Evolutionary conservation across 805 yeast species (phyloP), one percentile per base, ranked within the genome.

Genomic region (Starmerella apis): DNA sequence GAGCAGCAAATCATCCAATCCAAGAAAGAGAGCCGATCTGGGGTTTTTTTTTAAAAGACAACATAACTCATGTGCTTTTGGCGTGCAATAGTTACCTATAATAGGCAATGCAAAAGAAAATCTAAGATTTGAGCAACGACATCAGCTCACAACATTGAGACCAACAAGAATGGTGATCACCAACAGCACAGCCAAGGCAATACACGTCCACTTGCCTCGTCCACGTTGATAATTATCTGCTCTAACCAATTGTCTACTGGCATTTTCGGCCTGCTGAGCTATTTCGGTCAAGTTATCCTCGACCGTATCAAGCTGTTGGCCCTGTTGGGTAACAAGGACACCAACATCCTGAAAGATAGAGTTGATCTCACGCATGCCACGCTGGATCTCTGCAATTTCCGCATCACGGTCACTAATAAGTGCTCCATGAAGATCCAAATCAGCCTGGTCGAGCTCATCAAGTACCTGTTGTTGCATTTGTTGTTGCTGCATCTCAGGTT

Each of bases 341-440:
- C 87, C 86, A 50, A 88, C 65, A 59, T 87, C 95, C 56, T 79
- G 79, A 64, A 86, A 87, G 3, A 88, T 87, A 9, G 86, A 74
- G 64, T 88, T 87, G 37, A 88, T 85, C 56, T 88, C 96, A 47
- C 73, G 76, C 10, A 87, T 86, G 0, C 95, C 94, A 37, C 78
- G 77, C 38, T 82, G 80, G 8, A 87, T 81, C 53, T 77, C 79
- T 27, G 72, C 70, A 28, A 88, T 83, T 54, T 86, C 92, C 22
- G 76, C 68, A 47, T 83, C 80, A 49, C 96, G 69, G 60, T 86
- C 90, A 50, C 79, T 77, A 2, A 87, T 79, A 4, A 59, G 48
- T 9, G 57, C 56, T 11, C 52, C 47, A 42, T 65, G 65, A 42
- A 63, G 54, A 35, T 61, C 64, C 3, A 64, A 55, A 16, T 54